Base-by-base conservation (phyloP, 768 basidiomycete genomes). In the Galerina sulciceps region DNA sequence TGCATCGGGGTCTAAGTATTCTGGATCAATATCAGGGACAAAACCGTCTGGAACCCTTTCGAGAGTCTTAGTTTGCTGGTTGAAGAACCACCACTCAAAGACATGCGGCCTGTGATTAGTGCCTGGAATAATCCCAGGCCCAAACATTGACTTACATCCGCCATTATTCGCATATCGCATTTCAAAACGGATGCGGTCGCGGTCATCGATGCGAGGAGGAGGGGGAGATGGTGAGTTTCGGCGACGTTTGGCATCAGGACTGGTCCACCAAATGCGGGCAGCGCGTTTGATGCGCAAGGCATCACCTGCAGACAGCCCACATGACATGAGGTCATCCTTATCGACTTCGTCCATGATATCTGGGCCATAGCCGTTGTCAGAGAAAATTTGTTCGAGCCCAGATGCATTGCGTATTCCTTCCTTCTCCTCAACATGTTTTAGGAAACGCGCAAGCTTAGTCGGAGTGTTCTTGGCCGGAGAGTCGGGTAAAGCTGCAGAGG, bases 71-170 rank as follows among this genome's bases (percentile, higher is more conserved):
- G 41, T 51, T 9, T 57, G 52, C 3, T 42, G 5, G 37, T 62
- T 59, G 36, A 22, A 65, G 22, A 52, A 61, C 14, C 36, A 59
- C 63, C 60, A 65, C 11, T 40, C 20, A 41, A 41, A 65, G 17
- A 58, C 34, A 18, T 55, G 36, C 2, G 26, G 15, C 26, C 20
- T 13, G 6, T 14, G 22, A 47, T 40, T 54, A 6, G 41, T n/a
- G 10, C 59, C 57, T 20, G 10, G 14, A 13, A 37, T 20, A 20
- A 64, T 14, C 4, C 51, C 51, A 14, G 38, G 40, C n/a, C 62
- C 59, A 37, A 57, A 60, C n/a, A 57, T 10, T 31, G 62, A 57
- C 5, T 15, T 3, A 6, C 36, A 51, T 1, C 57, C 60, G 5
- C 53, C 53, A 14, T 50, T 54, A 34, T 31, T 31, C 8, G 18